Base-by-base conservation (phyloP, 306 rosid species). In the Pyrus pyrifolia region DNA sequence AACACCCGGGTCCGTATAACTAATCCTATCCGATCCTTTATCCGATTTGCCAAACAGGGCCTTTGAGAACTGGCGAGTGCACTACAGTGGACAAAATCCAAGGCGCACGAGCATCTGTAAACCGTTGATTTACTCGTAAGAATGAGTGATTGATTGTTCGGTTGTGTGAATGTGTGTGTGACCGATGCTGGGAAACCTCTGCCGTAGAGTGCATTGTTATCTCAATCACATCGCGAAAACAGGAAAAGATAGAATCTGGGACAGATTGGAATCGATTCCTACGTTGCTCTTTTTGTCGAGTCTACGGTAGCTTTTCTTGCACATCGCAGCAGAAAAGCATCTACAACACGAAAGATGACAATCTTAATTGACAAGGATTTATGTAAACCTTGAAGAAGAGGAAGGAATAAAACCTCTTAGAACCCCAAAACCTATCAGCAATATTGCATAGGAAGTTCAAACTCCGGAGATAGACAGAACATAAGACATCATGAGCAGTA, bases 401-500 rank as follows among this genome's bases (percentile, higher is more conserved):
- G 27, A 69, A 75, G 59, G 71, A 59, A 27, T 21, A 72, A 30
- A 35, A 45, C 61, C 21, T 11, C 68, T n/a, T 9, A 35, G 40
- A 58, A 29, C 25, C 81, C 66, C 49, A 35, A 40, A 10, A 66
- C 22, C 25, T 40, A 11, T 40, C 27, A 76, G 3, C 52, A 33
- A 30, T 66, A 33, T 23, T 80, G 59, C 72, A 31, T 18, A 10
- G 45, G 79, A 71, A 69, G 62, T 79, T 13, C 21, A 30, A 66
- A 44, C 53, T 79, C n/a, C 40, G 38, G 52, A 10, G 70, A 66
- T 67, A n/a, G 70, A 66, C 58, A n/a, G 71, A 31, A 75, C 52
- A 3, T 5, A 80, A 17, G n/a, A 64, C 30, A 86, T 63, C 78
- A 87, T 84, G 86, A 85, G 82, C 76, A 83, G 83, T 72, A 75